Conservation (phyloP, 2,329 filamentous ascomycete genomes). For the Aureobasidium sp. region DNA sequence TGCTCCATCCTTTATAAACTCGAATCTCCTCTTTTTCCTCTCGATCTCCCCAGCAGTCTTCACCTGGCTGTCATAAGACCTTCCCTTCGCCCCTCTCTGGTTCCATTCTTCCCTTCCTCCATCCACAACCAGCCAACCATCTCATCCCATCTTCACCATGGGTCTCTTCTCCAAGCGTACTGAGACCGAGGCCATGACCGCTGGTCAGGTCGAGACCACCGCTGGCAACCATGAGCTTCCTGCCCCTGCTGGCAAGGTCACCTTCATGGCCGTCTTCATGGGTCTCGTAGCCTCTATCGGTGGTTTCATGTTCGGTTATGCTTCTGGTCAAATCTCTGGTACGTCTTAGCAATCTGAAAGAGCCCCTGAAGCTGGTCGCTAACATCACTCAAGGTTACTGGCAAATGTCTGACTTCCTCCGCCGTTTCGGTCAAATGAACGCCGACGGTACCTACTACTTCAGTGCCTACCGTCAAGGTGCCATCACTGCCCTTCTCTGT, state of each 20-base stretch:
- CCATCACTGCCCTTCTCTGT: slow-evolving; percentile 36
- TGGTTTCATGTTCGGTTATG: slow-evolving; percentile 56
- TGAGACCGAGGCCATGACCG: slow-evolving; percentile 23
- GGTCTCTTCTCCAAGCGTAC: slow-evolving; percentile 25
- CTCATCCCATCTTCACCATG: slow-evolving; percentile 17
- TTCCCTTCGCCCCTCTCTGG: neutral
- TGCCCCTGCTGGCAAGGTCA: slow-evolving; percentile 20
- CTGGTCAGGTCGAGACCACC: slow-evolving; percentile 24
- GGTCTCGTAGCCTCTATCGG: slow-evolving; percentile 49
- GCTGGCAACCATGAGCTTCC: slow-evolving; percentile 14
- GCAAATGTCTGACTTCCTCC: slow-evolving; percentile 41
- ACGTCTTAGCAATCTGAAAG: slow-evolving; percentile 32
- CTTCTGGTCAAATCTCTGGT: slow-evolving; percentile 51
- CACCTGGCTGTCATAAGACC: slow-evolving; percentile 8
- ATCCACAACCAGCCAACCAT: neutral
- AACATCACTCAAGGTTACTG: slow-evolving; percentile 26
- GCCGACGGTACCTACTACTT: slow-evolving; percentile 31
- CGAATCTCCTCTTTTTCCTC: slow-evolving; percentile 1
- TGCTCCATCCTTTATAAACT: slow-evolving; percentile 3
- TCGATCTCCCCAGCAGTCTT: slow-evolving; percentile 5
- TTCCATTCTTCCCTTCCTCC: neutral
- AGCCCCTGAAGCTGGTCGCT: slow-evolving; percentile 24
- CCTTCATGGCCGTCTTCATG: slow-evolving; percentile 41
- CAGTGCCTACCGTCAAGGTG: slow-evolving; percentile 27
- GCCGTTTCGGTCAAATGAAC: slow-evolving; percentile 45